These are phyloP conservation scores for Colletotrichum melonis DNA, from an alignment of 2,329 filamentous ascomycete genomes.

Conservation along the genomic window DNA sequence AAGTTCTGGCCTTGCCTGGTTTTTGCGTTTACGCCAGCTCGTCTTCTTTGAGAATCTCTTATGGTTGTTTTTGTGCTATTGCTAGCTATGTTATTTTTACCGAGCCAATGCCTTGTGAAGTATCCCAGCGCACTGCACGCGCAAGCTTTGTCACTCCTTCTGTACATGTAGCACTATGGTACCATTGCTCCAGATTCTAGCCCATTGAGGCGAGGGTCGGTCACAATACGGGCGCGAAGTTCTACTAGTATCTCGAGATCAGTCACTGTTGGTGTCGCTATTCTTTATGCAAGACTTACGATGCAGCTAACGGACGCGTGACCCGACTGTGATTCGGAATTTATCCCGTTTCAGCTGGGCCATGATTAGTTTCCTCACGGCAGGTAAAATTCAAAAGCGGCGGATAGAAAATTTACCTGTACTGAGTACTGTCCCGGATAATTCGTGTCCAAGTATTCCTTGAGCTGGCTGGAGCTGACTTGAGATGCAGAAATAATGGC, in stretches of 20 bases:
- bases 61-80: background rate
- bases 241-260: background rate
- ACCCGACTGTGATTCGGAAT: constrained; percentile 2
- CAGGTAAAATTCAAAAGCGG: background rate
- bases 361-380: background rate
- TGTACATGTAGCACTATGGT: background rate
- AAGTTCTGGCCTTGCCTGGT: background rate
- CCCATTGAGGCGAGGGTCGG: background rate
- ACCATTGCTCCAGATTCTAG: background rate
- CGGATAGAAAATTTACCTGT: background rate
- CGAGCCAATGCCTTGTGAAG: background rate
- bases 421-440: constrained; percentile 20
- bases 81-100: background rate
- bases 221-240: background rate
- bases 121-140: no score
- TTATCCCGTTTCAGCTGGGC: constrained; percentile 17
- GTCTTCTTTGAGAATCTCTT: background rate
- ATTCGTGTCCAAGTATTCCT: constrained; percentile 12
- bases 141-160: background rate
- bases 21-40: background rate
- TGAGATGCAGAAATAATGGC: constrained; percentile 9
- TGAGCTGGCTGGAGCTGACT: constrained; percentile 21
- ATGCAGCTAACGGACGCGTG: background rate
- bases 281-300: background rate
- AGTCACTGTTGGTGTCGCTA: background rate